Evolutionary conservation across 2,329 filamentous ascomycete species (phyloP).

Genomic region (Colletotrichum gigasporum): DNA sequence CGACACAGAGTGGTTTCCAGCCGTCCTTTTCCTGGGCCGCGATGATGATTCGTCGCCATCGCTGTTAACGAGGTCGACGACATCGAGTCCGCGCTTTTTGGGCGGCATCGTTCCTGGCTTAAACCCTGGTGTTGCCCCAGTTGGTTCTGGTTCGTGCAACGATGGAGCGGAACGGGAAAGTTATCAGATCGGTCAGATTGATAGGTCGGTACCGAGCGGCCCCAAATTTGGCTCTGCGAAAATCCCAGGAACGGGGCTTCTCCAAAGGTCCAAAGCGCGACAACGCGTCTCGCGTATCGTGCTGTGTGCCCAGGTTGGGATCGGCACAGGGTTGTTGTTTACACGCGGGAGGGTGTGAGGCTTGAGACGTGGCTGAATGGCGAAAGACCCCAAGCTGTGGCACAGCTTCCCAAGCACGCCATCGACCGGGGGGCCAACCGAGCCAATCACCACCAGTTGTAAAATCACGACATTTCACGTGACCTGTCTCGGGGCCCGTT

Average conservation of each 20-base stretch:
- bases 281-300: conserved; percentile 8
- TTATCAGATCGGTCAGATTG: not conserved
- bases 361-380: not conserved
- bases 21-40: conserved; percentile 15
- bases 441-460: conserved; percentile 23
- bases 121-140: not conserved
- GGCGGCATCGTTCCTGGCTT: conserved; percentile 16
- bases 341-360: not conserved
- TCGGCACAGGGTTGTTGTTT: conserved; percentile 8
- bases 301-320: not conserved
- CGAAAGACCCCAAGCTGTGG: not conserved
- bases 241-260: not conserved
- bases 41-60: conserved; percentile 32
- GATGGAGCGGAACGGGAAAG: conserved; percentile 1
- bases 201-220: conserved; percentile 20
- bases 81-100: conserved; percentile 47
- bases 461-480: conserved; percentile 36
- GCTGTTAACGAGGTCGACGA: conserved; percentile 54
- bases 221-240: not conserved
- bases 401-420: conserved; percentile 23
- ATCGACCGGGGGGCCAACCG: conserved; percentile 3
- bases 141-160: conserved; percentile 5
- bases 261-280: conserved; percentile 17
- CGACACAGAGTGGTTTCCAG: not conserved
- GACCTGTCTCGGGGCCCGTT: conserved; percentile 9